Base-by-base conservation (phyloP, 73 alveolate species). In the Stentor coeruleus region DNA sequence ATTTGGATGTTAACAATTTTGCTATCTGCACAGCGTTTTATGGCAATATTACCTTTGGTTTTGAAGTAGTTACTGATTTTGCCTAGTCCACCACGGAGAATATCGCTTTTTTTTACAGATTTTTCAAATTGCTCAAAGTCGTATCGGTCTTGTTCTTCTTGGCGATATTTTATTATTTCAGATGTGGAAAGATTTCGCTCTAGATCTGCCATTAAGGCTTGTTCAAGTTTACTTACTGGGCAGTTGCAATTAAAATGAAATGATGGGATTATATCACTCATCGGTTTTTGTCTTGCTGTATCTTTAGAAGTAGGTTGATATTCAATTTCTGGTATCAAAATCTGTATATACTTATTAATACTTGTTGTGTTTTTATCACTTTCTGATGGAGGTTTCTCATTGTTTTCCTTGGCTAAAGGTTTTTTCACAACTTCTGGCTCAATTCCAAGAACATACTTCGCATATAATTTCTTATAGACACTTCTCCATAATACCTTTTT, bases 401-500 rank as follows among this genome's bases (percentile, higher is more conserved):
- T 15, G 36, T 26, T 66, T 26, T 28, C n/a, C 20, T 66, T 0
- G n/a, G n/a, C 36, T 33, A 28, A 26, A 11, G n/a, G 49, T 59
- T 28, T 26, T 66, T 66, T 20, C 33, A 11, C 36, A 66, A 40
- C n/a, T 26, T 2, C 37, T 66, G n/a, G 40, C n/a, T 20, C 37
- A 40, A 66, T 66, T 66, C 39, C 79, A 28, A 66, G 79, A 66
- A 20, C 40, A 2, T 66, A 31, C 33, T 66, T 66, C 37, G 79
- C 79, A 33, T 66, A 66, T 66, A 66, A 33, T 66, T 66, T 66
- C 33, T 66, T 20, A 40, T 66, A 66, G 33, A 66, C 39, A 2
- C 79, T 66, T 66, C 37, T 66, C 37, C 79, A 66, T 1, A 66
- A 40, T 26, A 66, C 79, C 33, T 66, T 66, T 66, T 40, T 66